Conservation (phyloP, 306 rosid species). For the Lathyrus aphaca region DNA sequence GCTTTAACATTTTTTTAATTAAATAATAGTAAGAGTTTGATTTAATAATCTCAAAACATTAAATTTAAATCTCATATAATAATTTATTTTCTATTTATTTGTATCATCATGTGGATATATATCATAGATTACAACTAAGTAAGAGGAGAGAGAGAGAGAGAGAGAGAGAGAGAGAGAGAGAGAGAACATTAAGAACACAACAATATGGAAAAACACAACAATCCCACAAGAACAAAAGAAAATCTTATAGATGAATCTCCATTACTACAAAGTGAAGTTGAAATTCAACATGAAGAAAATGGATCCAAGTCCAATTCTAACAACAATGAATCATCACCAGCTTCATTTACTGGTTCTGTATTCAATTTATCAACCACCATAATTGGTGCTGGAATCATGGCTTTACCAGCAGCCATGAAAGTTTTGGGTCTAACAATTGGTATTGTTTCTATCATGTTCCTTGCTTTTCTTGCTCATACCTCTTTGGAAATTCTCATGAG, state of each 20-base stretch:
- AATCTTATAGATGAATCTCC: conserved; percentile 27
- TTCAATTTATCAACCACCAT: conserved; percentile 69
- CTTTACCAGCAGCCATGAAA: conserved; percentile 73
- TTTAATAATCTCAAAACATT: too few species aligned
- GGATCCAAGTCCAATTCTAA: conserved; percentile 25
- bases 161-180: not conserved
- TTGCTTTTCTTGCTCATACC: conserved; percentile 56
- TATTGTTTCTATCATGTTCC: conserved; percentile 47
- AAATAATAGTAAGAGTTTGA: too few species aligned
- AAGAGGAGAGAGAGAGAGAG: not conserved
- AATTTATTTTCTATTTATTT: too few species aligned
- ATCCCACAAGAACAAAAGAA: not conserved
- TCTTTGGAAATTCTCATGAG: conserved; percentile 62
- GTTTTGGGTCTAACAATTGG: conserved; percentile 62
- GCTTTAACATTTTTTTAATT: too few species aligned
- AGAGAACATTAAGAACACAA: not conserved
- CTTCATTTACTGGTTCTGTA: conserved; percentile 58
- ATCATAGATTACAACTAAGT: not conserved
- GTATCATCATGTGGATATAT: not conserved
- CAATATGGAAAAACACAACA: not conserved
- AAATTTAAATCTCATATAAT: too few species aligned
- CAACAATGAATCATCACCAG: conserved; percentile 7
- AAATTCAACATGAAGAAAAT: not conserved
- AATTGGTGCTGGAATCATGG: conserved; percentile 83
- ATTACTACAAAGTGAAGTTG: conserved; percentile 27